phyloP scores from a whole-genome alignment of 2,329 filamentous ascomycete genomes.

The Plectosphaerella sp. region DNA sequence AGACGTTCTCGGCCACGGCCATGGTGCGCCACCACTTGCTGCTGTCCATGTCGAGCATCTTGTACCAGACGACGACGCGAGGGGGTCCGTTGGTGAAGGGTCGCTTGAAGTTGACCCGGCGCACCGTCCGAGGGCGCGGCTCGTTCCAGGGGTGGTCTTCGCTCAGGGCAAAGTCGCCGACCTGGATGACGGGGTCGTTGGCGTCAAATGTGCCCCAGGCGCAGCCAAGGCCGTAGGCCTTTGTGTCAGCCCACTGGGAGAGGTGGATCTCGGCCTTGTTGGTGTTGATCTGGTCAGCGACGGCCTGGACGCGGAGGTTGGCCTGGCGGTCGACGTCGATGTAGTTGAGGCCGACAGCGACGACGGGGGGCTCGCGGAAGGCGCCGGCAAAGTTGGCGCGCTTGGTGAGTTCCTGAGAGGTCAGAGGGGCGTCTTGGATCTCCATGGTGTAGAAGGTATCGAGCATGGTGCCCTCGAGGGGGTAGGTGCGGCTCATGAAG shows the following conservation, averaged over 20 bases:
- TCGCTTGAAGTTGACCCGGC: conserved; percentile 7
- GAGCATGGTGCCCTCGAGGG: conserved; percentile 3
- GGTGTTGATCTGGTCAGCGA: neutral
- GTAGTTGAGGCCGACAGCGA: conserved; percentile 11
- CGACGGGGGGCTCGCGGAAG: conserved; percentile 5
- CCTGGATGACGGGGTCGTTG: conserved; percentile 8
- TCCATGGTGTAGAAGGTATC: conserved; percentile 13
- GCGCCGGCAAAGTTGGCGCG: conserved; percentile 1
- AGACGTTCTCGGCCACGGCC: conserved; percentile 3
- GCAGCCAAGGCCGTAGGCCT: conserved; percentile 3
- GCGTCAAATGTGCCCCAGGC: conserved; percentile 6
- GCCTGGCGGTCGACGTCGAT: conserved; percentile 1
- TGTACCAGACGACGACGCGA: conserved; percentile 10
- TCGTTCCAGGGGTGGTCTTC: conserved; percentile 10
- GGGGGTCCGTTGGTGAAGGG: conserved; percentile 3
- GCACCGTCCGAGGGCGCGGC: conserved; percentile 4
- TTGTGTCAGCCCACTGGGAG: conserved; percentile 9
- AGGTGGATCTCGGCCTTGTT: conserved; percentile 2
- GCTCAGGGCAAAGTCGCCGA: conserved; percentile 8
- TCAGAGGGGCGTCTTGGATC: conserved; percentile 4
- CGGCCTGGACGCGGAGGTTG: conserved; percentile 10
- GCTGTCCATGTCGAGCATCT: conserved; percentile 8
- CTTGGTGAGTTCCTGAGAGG: conserved; percentile 2
- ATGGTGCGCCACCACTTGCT: conserved; percentile 8
- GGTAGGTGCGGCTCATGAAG: conserved; percentile 13